Percentiles rank a stretch among this genome's conserved stretches.
phyloP scores from a whole-genome alignment of 2,329 filamentous ascomycete genomes.

The Fusarium palustre region DNA sequence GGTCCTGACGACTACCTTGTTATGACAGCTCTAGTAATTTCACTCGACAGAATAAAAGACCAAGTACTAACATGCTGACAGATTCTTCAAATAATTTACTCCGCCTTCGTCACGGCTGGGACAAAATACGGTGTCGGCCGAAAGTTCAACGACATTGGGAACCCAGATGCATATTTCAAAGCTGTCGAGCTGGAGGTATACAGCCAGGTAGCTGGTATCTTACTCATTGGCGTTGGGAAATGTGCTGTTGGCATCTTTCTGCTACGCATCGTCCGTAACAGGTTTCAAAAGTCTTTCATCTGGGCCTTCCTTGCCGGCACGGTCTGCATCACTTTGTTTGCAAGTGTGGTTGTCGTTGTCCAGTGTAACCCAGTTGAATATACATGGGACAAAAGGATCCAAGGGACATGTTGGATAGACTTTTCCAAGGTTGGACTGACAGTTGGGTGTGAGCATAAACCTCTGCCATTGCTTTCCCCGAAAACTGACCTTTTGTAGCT shows the following conservation, averaged over 20 bases:
- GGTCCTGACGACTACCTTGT: conserved; percentile 27
- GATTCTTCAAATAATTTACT: conserved; percentile 27
- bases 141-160: conserved; percentile 6
- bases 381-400: conserved; percentile 23
- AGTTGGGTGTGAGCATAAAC: conserved; percentile 21
- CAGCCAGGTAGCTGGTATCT: conserved; percentile 3
- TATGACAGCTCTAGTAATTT: not conserved
- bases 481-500: not conserved
- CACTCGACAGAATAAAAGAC: not conserved
- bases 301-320: conserved; percentile 16
- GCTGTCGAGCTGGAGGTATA: conserved; percentile 21
- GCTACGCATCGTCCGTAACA: conserved; percentile 16
- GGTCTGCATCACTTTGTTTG: conserved; percentile 6
- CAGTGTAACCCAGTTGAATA: conserved; percentile 24
- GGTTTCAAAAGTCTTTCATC: conserved; percentile 18
- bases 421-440: conserved; percentile 35
- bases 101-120: conserved; percentile 19
- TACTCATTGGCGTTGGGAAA: conserved; percentile 24
- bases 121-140: conserved; percentile 19
- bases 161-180: conserved; percentile 14
- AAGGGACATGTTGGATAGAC: conserved; percentile 27
- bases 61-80: not conserved
- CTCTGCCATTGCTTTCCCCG: fast-evolving
- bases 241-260: conserved; percentile 26
- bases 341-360: conserved; percentile 10